Evolutionary conservation across 495 filamentous ascomycete genomes (phyloP), one percentile per base, ranked within the genome.

Genomic region (Thermothielavioides terrestris): DNA sequence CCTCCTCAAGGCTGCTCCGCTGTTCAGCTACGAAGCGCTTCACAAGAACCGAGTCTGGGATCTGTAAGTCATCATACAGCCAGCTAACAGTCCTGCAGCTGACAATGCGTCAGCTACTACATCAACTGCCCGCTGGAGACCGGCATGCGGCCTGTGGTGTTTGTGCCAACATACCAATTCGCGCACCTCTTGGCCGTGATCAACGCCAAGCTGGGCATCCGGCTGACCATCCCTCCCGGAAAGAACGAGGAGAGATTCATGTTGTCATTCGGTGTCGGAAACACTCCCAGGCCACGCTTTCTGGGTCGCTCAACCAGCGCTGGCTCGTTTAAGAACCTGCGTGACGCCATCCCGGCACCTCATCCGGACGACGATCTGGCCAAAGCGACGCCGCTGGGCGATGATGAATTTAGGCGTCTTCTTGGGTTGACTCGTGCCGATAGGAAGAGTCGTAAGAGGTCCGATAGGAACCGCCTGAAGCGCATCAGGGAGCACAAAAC

Each of bases 91-190:
- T n/a, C n/a, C n/a, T n/a, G n/a, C n/a, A 17, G 6, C 32, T 27
- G 22, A 32, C 26, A 27, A 15, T 17, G 10, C 39, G 37, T 51
- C 21, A 90, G 87, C 34, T 89, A 84, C 67, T 88, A 84, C 56
- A 63, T 89, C 37, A 69, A 78, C 50, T 68, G 79, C 20, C 78
- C 80, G 0, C 39, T 53, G 12, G 56, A 65, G 6, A 44, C 62
- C 9, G 58, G 62, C 7, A 50, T 62, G 27, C 72, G 78, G 39
- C 76, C 80, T 8, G 57, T 85, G 8, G 55, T 89, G 17, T 71
- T 91, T 15, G 75, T 89, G 3, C 78, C 84, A 6, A 76, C 76
- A 3, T 41, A 56, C 4, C 84, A 92, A 58, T 77, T 88, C 26
- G 52, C 77, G 53, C 55, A 66, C 27, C 69, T 87, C 9, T 64